Base-by-base conservation (phyloP, 495 filamentous ascomycete species). In the Penicillium taxi region DNA sequence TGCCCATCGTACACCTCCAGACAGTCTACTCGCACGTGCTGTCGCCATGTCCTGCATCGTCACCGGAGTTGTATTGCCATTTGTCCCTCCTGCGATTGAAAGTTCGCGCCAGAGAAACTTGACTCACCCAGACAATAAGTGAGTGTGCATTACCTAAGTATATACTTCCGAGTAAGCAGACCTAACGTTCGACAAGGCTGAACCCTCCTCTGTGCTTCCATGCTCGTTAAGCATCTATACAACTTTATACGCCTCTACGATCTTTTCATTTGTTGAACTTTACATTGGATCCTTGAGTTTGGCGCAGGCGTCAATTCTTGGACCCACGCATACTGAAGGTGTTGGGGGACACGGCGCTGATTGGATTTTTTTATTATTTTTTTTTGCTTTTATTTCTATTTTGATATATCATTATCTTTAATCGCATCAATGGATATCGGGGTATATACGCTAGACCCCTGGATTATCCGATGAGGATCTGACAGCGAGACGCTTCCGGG, bases 191-290 rank as follows among this genome's bases (percentile, higher is more conserved):
- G 16, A 17, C 22, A 14, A 46, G 42, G 28, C 39, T 39, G 27
- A 37, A 64, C 18, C 66, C 66, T 32, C 65, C 65, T 16, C 66
- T 69, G 12, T 69, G 66, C 47, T 69, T 67, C 49, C 66, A 69
- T 42, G 60, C 66, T 16, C 60, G 66, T 30, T 69, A 64, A 42
- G 30, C 21, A 21, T 28, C 3, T 15, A 12, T 18, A 35, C 17
- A 23, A 26, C 25, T 26, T 11, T 19, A 27, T 6, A 26, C 0
- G 15, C 16, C 21, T 6, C 32, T 24, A 17, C 20, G 20, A 7
- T 25, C n/a, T 2, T 24, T 39, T 23, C 11, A 30, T 28, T 13
- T 23, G 12, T 14, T 27, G 14, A 13, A 33, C n/a, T n/a, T n/a
- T n/a, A n/a, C n/a, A n/a, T n/a, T 26, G 5, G 33, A 26, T 31